A percentile compares a stretch with the other conserved stretches of the same genome.
Evolutionary conservation across 495 filamentous ascomycete species (phyloP).

Genomic region (Neohortaea acidophila): DNA sequence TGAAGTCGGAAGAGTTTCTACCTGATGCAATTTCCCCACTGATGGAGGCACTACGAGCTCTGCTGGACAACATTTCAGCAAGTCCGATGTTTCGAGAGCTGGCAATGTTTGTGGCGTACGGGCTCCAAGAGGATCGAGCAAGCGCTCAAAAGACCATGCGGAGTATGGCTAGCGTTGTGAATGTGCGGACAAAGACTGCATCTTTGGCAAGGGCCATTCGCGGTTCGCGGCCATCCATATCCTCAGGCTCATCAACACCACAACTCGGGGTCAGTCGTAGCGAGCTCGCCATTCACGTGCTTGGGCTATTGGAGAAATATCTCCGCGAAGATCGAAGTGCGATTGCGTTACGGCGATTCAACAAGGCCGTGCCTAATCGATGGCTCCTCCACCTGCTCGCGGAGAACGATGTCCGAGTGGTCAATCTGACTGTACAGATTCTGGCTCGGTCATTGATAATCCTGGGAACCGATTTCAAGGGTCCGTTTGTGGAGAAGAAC

Average conservation of each 20-base stretch:
- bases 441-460: constrained; percentile 69
- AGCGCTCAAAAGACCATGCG: constrained; percentile 16
- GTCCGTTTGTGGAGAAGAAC: constrained; percentile 69
- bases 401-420: constrained; percentile 69
- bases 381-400: constrained; percentile 91
- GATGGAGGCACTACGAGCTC: constrained; percentile 54
- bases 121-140: constrained; percentile 49
- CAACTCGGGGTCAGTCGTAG: constrained; percentile 16
- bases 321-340: constrained; percentile 57
- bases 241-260: constrained; percentile 1
- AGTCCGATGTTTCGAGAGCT: constrained; percentile 74
- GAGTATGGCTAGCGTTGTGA: constrained; percentile 13
- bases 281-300: constrained; percentile 56
- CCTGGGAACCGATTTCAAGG: constrained; percentile 62
- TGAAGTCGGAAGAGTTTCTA: constrained; percentile 70
- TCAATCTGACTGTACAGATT: constrained; percentile 69
- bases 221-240: constrained; percentile 9
- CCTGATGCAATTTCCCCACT: constrained; percentile 56
- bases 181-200: constrained; percentile 4
- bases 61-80: constrained; percentile 65
- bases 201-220: constrained; percentile 9
- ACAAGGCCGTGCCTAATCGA: constrained; percentile 65
- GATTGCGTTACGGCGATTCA: constrained; percentile 66
- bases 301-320: constrained; percentile 68
- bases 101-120: constrained; percentile 83